phyloP scores from a whole-genome alignment of 2,329 filamentous ascomycete species.

The Aspergillus sp. region DNA sequence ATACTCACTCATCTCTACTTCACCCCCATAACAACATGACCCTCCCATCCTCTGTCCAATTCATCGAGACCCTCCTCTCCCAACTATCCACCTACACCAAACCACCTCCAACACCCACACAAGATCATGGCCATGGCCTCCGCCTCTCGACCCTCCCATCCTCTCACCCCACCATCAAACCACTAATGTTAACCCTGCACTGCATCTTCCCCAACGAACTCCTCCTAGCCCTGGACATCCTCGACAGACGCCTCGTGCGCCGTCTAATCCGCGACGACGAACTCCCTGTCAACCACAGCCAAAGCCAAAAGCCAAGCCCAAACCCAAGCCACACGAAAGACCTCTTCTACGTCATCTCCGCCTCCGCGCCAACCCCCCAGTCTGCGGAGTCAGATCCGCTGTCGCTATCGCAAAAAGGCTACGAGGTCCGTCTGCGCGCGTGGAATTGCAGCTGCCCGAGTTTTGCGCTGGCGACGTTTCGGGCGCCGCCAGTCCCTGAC shows the following conservation, averaged over 20 bases:
- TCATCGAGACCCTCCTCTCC: conserved; percentile 11
- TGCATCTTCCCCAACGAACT: conserved; percentile 78
- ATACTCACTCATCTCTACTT: too few relatives aligned
- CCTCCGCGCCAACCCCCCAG: conserved; percentile 34
- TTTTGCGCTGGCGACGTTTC: conserved; percentile 73
- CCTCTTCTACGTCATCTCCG: conserved; percentile 66
- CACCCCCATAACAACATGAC: too few relatives aligned
- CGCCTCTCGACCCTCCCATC: background rate
- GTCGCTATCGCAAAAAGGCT: conserved; percentile 39
- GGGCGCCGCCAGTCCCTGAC: conserved; percentile 28
- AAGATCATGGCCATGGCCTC: background rate
- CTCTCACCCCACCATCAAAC: conserved; percentile 36
- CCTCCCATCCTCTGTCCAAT: background rate
- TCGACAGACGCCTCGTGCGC: conserved; percentile 73
- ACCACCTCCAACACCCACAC: background rate
- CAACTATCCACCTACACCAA: conserved; percentile 14
- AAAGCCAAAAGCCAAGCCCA: too few relatives aligned
- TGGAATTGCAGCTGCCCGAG: conserved; percentile 92
- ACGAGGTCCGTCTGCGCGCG: conserved; percentile 68
- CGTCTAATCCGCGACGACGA: conserved; percentile 39
- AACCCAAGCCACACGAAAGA: conserved; percentile 14
- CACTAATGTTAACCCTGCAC: conserved; percentile 74
- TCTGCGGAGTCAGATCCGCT: conserved; percentile 18
- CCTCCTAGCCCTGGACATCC: conserved; percentile 79
- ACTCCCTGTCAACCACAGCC: background rate